Evolutionary conservation across 192 early-diverging fungal genomes (phyloP), one percentile per base, ranked within the genome.

Genomic region (Coemansia biformis): DNA sequence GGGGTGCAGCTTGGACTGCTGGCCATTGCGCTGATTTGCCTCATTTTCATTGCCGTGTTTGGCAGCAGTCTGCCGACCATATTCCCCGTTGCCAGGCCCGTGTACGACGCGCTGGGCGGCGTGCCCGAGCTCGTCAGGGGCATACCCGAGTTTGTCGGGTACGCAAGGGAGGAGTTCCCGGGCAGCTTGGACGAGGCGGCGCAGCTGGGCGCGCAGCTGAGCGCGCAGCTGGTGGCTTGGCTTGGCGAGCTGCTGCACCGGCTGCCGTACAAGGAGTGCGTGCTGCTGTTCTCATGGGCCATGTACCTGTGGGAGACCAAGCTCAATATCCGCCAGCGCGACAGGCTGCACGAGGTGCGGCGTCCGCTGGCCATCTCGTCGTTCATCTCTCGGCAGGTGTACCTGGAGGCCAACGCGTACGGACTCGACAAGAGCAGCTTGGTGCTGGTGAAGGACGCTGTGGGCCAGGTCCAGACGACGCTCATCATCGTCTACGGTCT

Each of bases 241-340:
- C 33, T 61, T 15, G 29, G 30, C n/a, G 48, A 64, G 23, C 6
- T 48, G 22, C 45, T 75, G 46, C 59, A 60, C n/a, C 41, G 39
- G 13, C 45, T 86, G 33, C 84, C 86, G 0, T 93, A 88, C 78
- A 92, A 92, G 79, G 66, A 83, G 43, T 85, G 77, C 57, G 86
- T 92, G 8, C 56, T 96, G 40, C 72, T 48, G 6, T 84, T 92
- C 35, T 80, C 83, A 37, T 81, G 73, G 68, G 63, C 67, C 17
- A 83, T 83, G 24, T 97, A 86, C 54, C 45, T 68, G 3, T 90
- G 87, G 80, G 86, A 92, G 59, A 81, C 86, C 16, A 92, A 91
- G 57, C 78, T 97, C 34, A 81, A 85, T 48, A 70, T 80, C 38
- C 84, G 91, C 31, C 90, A 96, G 64, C 85, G 90, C 56, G 57